Conservation (phyloP, 2,329 filamentous ascomycete species). For the Grosmannia clavigera region DNA sequence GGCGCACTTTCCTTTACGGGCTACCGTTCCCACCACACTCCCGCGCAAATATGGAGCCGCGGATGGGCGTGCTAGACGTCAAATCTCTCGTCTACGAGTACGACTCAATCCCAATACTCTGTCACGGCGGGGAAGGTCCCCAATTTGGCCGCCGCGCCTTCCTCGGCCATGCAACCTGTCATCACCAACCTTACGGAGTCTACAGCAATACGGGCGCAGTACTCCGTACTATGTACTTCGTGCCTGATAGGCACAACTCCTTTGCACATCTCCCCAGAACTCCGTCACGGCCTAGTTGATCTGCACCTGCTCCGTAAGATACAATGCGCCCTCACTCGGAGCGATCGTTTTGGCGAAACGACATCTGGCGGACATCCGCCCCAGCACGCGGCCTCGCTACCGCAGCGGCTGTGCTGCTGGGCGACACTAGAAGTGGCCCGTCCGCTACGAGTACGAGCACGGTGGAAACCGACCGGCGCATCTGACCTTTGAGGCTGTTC, state of each 20-base stretch:
- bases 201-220: not conserved
- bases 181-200: not conserved
- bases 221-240: too few relatives aligned
- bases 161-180: not conserved
- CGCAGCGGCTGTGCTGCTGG: not conserved
- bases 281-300: too few relatives aligned
- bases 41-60: not conserved
- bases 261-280: too few relatives aligned
- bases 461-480: too few relatives aligned
- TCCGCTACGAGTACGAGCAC: too few relatives aligned
- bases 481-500: not conserved
- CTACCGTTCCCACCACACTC: not conserved
- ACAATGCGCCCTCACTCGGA: not conserved
- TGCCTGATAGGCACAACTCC: too few relatives aligned
- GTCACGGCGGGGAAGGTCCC: constrained; percentile 1
- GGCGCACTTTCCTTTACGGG: constrained; percentile 1
- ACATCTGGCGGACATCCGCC: not conserved
- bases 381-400: not conserved
- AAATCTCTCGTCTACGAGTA: not conserved
- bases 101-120: constrained; percentile 2
- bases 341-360: not conserved
- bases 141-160: not conserved
- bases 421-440: not conserved
- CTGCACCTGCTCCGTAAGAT: too few relatives aligned
- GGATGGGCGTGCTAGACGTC: not conserved